These are phyloP conservation scores for Ogataea nitratoaversa DNA, from an alignment of 805 yeast species.

Conservation along the genomic window DNA sequence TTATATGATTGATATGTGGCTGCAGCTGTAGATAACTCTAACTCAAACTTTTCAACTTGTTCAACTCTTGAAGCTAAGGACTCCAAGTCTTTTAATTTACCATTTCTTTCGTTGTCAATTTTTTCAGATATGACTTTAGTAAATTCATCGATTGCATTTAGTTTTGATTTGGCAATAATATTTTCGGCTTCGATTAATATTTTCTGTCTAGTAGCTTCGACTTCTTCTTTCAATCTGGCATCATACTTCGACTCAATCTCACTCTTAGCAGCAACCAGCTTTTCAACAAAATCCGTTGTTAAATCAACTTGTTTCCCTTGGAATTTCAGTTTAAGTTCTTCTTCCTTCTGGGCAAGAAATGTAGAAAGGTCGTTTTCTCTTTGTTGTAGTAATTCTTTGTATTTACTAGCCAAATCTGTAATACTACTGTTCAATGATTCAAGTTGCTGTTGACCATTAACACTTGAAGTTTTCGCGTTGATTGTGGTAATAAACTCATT, in stretches of 20 bases:
- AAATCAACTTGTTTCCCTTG: constrained; percentile 42
- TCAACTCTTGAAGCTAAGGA: constrained; percentile 52
- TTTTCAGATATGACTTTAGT: constrained; percentile 51
- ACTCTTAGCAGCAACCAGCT: constrained; percentile 58
- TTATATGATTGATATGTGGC: constrained; percentile 35
- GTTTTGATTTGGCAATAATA: constrained; percentile 60
- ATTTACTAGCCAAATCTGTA: constrained; percentile 19
- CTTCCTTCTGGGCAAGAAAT: constrained; percentile 26
- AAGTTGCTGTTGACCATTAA: constrained; percentile 20
- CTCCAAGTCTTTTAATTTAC: constrained; percentile 66
- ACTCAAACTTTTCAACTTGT: constrained; percentile 52
- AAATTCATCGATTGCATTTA: constrained; percentile 66
- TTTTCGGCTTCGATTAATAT: constrained; percentile 71
- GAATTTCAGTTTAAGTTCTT: constrained; percentile 28
- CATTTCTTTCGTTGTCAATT: constrained; percentile 72
- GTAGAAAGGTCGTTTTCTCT: constrained; percentile 19
- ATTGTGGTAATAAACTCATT: constrained; percentile 32
- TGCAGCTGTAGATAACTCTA: constrained; percentile 39
- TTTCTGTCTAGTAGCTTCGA: constrained; percentile 61
- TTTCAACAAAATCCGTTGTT: constrained; percentile 53
- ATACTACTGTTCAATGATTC: constrained; percentile 21
- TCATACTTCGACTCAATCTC: constrained; percentile 58
- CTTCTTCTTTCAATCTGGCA: constrained; percentile 54
- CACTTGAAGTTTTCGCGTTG: constrained; percentile 19
- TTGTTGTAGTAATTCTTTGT: constrained; percentile 13